A percentile compares a stretch with the other conserved stretches of the same genome.
These are phyloP conservation scores for Pyrenophora teres DNA, from an alignment of 2,329 filamentous ascomycete genomes.

Conservation along the genomic window DNA sequence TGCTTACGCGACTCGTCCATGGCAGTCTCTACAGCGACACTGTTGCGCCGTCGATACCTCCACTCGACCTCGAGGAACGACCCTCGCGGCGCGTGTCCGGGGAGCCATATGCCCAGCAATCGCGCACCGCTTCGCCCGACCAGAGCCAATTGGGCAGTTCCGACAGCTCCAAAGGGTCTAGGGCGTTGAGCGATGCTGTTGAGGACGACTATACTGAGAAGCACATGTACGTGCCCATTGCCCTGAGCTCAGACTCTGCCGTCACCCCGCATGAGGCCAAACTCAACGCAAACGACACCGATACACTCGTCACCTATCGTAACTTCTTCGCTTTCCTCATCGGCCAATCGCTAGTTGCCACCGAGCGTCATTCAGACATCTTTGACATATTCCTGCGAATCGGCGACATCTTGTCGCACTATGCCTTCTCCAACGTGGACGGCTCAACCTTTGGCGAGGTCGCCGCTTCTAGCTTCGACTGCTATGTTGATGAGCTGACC, in stretches of 20 bases:
- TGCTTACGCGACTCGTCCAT: slow-evolving; percentile 60
- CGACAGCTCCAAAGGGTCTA: slow-evolving; percentile 54
- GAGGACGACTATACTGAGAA: slow-evolving; percentile 56
- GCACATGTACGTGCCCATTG: slow-evolving; percentile 64
- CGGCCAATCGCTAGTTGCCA: slow-evolving; percentile 66
- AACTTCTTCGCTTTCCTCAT: slow-evolving; percentile 68
- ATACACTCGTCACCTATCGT: slow-evolving; percentile 63
- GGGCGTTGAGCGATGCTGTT: slow-evolving; percentile 53
- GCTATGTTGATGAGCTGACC: slow-evolving; percentile 76
- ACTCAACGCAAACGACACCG: slow-evolving; percentile 56
- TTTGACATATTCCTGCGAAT: slow-evolving; percentile 67
- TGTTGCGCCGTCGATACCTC: slow-evolving; percentile 6
- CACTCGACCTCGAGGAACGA: slow-evolving; percentile 28
- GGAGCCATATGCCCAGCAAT: slow-evolving; percentile 34
- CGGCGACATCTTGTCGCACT: slow-evolving; percentile 61
- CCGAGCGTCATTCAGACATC: slow-evolving; percentile 58
- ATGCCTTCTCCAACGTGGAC: slow-evolving; percentile 65
- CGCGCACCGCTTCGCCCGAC: slow-evolving; percentile 40
- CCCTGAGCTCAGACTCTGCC: slow-evolving; percentile 58
- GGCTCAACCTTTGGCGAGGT: slow-evolving; percentile 68
- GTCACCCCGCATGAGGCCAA: slow-evolving; percentile 36
- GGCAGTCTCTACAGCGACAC: slow-evolving; percentile 55
- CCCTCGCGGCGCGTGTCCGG: slow-evolving; percentile 28
- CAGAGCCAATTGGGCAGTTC: slow-evolving; percentile 44
- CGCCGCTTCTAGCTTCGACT: slow-evolving; percentile 67